Percentiles rank a stretch among this genome's conserved stretches.
phyloP scores from a whole-genome alignment of 2,329 filamentous ascomycete species.

The Venturia oleaginea region DNA sequence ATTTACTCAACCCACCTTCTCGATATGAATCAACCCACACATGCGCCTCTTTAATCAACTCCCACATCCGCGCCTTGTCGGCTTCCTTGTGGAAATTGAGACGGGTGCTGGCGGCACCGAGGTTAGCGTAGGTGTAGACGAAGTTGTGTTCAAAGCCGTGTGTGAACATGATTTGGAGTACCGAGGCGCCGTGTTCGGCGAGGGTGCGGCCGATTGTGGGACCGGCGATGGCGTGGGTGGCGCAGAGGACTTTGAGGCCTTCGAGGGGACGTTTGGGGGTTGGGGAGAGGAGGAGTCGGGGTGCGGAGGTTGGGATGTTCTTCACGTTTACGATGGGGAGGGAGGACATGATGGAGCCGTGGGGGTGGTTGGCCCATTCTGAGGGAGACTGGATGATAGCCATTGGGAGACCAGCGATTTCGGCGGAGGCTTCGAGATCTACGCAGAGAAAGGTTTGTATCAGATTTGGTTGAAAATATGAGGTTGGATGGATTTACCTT shows the following conservation, averaged over 20 bases:
- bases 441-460: not conserved
- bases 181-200: conserved; percentile 3
- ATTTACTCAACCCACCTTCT: not conserved
- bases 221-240: conserved; percentile 1
- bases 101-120: not conserved
- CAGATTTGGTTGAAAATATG: not conserved
- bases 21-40: not conserved
- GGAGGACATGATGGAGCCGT: not conserved
- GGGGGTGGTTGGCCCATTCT: not conserved
- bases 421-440: not conserved
- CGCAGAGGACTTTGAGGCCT: conserved; percentile 3
- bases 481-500: not conserved
- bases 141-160: conserved; percentile 2
- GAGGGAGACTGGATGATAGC: not conserved
- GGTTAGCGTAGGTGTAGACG: conserved; percentile 7
- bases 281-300: not conserved
- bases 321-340: conserved; percentile 1
- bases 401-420: not conserved
- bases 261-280: conserved; percentile 5
- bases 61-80: not conserved
- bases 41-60: not conserved
- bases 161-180: conserved; percentile 2
- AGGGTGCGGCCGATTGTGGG: conserved; percentile 4
- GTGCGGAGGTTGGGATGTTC: not conserved
- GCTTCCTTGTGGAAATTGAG: conserved; percentile 6